Base-by-base conservation (phyloP, 257 asterid species). In the Capsicum pubescens region DNA sequence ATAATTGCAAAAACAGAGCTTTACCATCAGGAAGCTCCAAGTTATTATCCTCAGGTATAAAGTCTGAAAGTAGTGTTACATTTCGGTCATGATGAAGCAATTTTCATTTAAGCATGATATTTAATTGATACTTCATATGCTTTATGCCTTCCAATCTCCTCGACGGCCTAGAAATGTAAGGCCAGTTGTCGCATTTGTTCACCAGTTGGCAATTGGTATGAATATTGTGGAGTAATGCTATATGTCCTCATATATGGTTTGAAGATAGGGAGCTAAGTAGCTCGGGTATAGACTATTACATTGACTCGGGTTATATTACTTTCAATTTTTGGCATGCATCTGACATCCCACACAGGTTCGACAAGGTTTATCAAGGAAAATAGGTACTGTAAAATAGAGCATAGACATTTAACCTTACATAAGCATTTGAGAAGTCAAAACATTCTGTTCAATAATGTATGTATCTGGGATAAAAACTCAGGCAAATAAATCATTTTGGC, bases 191-290 rank as follows among this genome's bases (percentile, higher is more conserved):
- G 7, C 46, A 76, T 50, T 50, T 76, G 26, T 76, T 76, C 81
- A 52, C 44, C 81, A 76, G 81, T 26, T 52, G 81, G 21, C 46
- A 76, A 76, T 26, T 76, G 63, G 63, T 21, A 54, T 76, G 17
- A 50, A 19, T 74, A 74, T 50, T 21, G 56, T 74, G 61, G 17
- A 21, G 60, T 50, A 74, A 21, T 52, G 19, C 61, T 50, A 50
- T 74, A 7, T 19, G 81, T 13, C 36, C 81, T 74, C 81, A 21
- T 19, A 21, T 50, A 74, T 72, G 80, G 61, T 26, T 52, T 76
- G 8, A 52, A 52, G 81, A 52, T 19, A 74, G 8, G 44, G 3
- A n/a, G 26, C 63, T 52, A 52, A 52, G 46, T 74, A 74, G 46
- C 61, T 52, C 42, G 2, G 13, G 21, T 26, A 26, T 52, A 26